These are phyloP conservation scores for Coemansia sp. DNA, from an alignment of 192 early-diverging fungal species.

Conservation along the genomic window DNA sequence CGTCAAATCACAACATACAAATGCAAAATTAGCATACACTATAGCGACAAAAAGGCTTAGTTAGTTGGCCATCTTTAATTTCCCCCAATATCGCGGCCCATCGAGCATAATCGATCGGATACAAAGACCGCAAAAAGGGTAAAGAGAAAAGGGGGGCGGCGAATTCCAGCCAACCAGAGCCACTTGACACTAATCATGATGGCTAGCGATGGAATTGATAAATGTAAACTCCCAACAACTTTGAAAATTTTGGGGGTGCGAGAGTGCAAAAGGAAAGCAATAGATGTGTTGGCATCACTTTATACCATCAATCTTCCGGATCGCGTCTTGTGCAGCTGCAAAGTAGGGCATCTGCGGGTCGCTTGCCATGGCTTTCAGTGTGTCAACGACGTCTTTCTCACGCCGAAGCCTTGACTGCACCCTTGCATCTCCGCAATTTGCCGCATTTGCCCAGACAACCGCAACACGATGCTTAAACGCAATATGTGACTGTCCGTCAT, in stretches of 20 bases:
- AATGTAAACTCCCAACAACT: neutral
- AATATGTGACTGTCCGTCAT: neutral
- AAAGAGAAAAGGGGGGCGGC: neutral
- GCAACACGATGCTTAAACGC: slow-evolving; percentile 42
- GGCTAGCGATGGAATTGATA: neutral
- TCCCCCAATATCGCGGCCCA: neutral
- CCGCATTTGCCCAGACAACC: slow-evolving; percentile 46
- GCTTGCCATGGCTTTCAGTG: slow-evolving; percentile 20
- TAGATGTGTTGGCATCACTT: neutral
- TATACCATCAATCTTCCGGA: slow-evolving; percentile 2
- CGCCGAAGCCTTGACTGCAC: slow-evolving; percentile 12
- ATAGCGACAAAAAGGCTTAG: too few species aligned
- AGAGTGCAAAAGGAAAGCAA: neutral
- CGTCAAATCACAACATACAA: neutral
- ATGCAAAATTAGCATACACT: too few species aligned
- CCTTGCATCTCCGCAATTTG: slow-evolving; percentile 23
- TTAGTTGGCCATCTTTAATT: neutral
- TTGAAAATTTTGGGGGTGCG: neutral
- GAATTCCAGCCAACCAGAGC: slow-evolving; percentile 1
- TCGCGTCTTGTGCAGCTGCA: slow-evolving; percentile 27
- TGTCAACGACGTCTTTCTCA: neutral
- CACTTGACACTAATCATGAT: neutral
- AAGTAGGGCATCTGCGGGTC: slow-evolving; percentile 22
- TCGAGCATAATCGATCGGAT: neutral
- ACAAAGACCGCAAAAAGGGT: neutral